Conservation (phyloP, 2,329 filamentous ascomycete species). For the Pezizomycotina sp. region DNA sequence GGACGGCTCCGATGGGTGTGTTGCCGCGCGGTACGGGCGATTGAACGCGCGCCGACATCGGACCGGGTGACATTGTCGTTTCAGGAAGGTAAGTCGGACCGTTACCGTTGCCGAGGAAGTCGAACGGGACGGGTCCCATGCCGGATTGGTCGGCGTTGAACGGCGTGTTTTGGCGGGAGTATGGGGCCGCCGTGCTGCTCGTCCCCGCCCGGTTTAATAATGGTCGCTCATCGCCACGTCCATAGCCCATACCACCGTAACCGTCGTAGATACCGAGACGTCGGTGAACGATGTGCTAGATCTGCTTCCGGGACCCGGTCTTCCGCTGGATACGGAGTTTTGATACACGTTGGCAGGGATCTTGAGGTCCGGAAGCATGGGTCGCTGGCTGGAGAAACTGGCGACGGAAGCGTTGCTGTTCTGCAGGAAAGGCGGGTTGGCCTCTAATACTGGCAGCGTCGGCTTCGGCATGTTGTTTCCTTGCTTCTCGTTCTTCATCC, state of each 20-base stretch:
- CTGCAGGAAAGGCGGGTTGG: neutral
- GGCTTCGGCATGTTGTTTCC: conserved; percentile 10
- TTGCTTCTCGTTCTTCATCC: conserved; percentile 16
- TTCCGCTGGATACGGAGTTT: conserved; percentile 11
- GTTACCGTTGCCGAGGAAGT: conserved; percentile 6
- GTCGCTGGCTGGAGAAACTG: conserved; percentile 7
- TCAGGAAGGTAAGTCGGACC: conserved; percentile 15
- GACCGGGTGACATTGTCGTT: conserved; percentile 11
- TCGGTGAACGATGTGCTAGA: conserved; percentile 6
- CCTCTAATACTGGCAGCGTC: conserved; percentile 11
- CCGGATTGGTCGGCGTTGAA: conserved; percentile 11
- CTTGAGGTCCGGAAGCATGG: conserved; percentile 10
- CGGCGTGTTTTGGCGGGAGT: conserved; percentile 12
- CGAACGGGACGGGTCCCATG: conserved; percentile 10
- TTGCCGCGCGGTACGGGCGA: conserved; percentile 10
- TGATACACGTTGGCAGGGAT: conserved; percentile 10
- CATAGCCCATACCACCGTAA: no score
- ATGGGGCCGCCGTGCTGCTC: conserved; percentile 12
- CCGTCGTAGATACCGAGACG: conserved; percentile 3
- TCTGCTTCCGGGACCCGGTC: conserved; percentile 9
- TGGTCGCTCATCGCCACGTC: conserved; percentile 14
- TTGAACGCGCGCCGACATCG: conserved; percentile 12
- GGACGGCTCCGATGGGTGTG: conserved; percentile 12
- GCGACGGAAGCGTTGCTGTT: neutral
- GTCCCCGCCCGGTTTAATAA: conserved; percentile 6